These are phyloP conservation scores for Tetrapisispora iriomotensis DNA, from an alignment of 805 yeast genomes.

Conservation along the genomic window DNA sequence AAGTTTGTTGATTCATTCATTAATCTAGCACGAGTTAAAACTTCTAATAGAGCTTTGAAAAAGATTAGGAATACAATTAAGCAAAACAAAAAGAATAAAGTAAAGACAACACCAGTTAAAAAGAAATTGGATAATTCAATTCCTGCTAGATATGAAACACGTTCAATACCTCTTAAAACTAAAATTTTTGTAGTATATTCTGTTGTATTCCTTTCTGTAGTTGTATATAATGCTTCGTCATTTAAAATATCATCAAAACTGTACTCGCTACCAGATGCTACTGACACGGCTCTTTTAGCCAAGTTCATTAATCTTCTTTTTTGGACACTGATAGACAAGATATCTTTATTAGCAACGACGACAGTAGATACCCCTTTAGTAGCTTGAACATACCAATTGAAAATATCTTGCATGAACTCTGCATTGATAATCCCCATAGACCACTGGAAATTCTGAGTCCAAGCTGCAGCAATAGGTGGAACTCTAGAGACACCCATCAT, in stretches of 20 bases:
- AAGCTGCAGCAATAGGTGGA: slow-evolving; percentile 96
- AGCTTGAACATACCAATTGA: slow-evolving; percentile 90
- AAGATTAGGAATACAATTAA: slow-evolving; percentile 44
- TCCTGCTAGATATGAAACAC: slow-evolving; percentile 76
- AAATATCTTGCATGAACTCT: slow-evolving; percentile 67
- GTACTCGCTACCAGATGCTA: slow-evolving; percentile 29
- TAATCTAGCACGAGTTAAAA: slow-evolving; percentile 44
- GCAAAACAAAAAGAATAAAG: slow-evolving; percentile 64
- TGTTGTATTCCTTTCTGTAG: slow-evolving; percentile 53
- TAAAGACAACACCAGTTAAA: slow-evolving; percentile 77
- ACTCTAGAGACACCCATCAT: slow-evolving; percentile 91
- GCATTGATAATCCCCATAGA: slow-evolving; percentile 82
- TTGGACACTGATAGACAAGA: slow-evolving; percentile 79
- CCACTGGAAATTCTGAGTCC: slow-evolving; percentile 97
- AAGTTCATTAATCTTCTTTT: slow-evolving; percentile 31
- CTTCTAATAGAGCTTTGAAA: slow-evolving; percentile 64
- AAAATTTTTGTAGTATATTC: slow-evolving; percentile 57
- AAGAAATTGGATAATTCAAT: slow-evolving; percentile 83
- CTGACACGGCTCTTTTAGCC: slow-evolving; percentile 30
- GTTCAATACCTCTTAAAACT: slow-evolving; percentile 80
- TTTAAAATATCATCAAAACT: slow-evolving; percentile 42
- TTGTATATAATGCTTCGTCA: slow-evolving; percentile 49
- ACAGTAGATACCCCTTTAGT: slow-evolving; percentile 87
- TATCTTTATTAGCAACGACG: slow-evolving; percentile 50
- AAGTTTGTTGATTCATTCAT: slow-evolving; percentile 54